These are phyloP conservation scores for Zalaria sp. DNA, from an alignment of 2,329 filamentous ascomycete species.

Conservation along the genomic window DNA sequence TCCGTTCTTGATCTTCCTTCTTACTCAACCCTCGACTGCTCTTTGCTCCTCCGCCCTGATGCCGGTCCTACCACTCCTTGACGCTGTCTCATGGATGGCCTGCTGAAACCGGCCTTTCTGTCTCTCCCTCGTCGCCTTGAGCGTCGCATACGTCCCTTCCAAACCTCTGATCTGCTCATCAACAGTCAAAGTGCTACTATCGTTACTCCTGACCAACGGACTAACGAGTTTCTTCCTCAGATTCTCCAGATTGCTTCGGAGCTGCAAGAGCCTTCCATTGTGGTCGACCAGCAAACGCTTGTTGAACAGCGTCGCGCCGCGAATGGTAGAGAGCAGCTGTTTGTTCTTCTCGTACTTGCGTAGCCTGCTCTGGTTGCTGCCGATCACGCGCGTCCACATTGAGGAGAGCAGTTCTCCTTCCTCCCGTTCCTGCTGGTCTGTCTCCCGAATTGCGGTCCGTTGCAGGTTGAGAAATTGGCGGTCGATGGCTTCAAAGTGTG, in stretches of 20 bases:
- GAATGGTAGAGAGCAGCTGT: conserved; percentile 61
- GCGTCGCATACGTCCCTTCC: conserved; percentile 63
- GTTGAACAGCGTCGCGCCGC: conserved; percentile 71
- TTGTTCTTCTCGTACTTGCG: conserved; percentile 88
- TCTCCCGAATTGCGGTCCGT: conserved; percentile 71
- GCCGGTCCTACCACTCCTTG: no score
- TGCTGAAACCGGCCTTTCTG: conserved; percentile 79
- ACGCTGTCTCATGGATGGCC: conserved; percentile 50
- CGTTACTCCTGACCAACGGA: conserved; percentile 61
- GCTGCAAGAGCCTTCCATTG: conserved; percentile 65
- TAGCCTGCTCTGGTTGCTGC: conserved; percentile 58
- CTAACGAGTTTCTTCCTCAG: conserved; percentile 70
- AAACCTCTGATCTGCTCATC: conserved; percentile 78
- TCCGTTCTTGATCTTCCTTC: background rate
- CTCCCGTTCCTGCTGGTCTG: conserved; percentile 62
- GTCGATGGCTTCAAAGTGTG: conserved; percentile 85
- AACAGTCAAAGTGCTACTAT: conserved; percentile 55
- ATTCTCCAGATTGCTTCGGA: conserved; percentile 80
- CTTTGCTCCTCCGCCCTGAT: no score
- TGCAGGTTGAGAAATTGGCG: conserved; percentile 80
- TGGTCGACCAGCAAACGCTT: conserved; percentile 79
- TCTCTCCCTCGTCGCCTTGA: conserved; percentile 58
- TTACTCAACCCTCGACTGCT: background rate
- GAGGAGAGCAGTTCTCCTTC: conserved; percentile 71
- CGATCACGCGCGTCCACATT: conserved; percentile 76